Conservation (phyloP, 2,329 filamentous ascomycete species). For the Endoconidiophora laricicola region DNA sequence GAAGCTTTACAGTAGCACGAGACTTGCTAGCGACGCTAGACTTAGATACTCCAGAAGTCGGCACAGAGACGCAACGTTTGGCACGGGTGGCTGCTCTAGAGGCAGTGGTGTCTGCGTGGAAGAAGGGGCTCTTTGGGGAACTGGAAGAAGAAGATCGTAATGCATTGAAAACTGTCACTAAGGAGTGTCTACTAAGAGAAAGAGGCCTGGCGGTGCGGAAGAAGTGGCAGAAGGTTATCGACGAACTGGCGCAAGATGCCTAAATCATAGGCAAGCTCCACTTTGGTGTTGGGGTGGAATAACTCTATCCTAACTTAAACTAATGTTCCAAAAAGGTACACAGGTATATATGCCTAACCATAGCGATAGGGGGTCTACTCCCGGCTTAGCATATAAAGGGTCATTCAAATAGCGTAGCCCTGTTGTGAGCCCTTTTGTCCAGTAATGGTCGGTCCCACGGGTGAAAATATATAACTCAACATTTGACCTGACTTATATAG, state of each 20-base stretch:
- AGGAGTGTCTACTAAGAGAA: constrained; percentile 24
- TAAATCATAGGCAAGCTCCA: no score
- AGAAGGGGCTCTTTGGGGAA: constrained; percentile 26
- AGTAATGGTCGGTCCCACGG: no score
- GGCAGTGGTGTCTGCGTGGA: constrained; percentile 26
- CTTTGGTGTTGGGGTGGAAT: no score
- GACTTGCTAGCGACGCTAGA: constrained; percentile 32
- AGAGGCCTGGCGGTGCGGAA: constrained; percentile 30
- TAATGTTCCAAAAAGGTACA: no score
- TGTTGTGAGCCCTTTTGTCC: no score
- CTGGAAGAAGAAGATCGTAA: constrained; percentile 16
- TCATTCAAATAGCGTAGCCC: no score
- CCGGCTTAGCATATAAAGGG: no score
- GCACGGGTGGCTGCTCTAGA: constrained; percentile 30
- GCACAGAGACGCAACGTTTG: constrained; percentile 35
- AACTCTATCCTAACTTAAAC: no score
- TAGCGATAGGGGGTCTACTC: no score
- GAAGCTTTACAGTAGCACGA: constrained; percentile 16
- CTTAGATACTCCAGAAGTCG: constrained; percentile 27
- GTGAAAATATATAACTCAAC: no score
- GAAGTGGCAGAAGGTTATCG: constrained; percentile 23
- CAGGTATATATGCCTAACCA: no score
- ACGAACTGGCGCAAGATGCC: constrained; percentile 17
- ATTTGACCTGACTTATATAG: no score
- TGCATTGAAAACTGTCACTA: constrained; percentile 21